These are phyloP conservation scores for Corynascus novoguineensis DNA, from an alignment of 495 filamentous ascomycete genomes.

Conservation along the genomic window DNA sequence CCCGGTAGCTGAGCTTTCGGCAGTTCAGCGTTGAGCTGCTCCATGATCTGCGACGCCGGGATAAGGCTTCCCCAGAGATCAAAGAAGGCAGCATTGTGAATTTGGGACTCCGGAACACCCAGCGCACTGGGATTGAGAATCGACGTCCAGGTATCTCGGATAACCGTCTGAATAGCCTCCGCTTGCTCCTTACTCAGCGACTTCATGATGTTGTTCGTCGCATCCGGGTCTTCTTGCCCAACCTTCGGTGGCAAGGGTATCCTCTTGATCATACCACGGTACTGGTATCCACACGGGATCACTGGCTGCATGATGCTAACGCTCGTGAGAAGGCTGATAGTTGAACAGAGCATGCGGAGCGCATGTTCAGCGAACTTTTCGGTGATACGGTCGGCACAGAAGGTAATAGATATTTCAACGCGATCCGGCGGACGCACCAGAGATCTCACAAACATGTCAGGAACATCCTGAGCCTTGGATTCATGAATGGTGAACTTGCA, in stretches of 20 bases:
- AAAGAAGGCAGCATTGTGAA: slow-evolving; percentile 44
- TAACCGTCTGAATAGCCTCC: slow-evolving; percentile 31
- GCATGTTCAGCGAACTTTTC: slow-evolving; percentile 37
- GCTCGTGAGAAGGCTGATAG: slow-evolving; percentile 37
- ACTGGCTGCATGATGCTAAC: slow-evolving; percentile 39
- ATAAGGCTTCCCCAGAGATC: slow-evolving; percentile 46
- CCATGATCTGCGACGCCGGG: slow-evolving; percentile 41
- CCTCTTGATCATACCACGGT: slow-evolving; percentile 29
- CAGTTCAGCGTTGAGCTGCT: slow-evolving; percentile 39
- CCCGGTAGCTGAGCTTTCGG: slow-evolving; percentile 20
- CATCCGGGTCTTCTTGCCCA: slow-evolving; percentile 13
- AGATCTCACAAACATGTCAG: slow-evolving; percentile 40
- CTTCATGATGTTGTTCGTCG: slow-evolving; percentile 10
- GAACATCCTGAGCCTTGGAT: slow-evolving; percentile 34
- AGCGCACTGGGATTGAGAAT: slow-evolving; percentile 38
- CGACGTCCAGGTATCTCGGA: slow-evolving; percentile 37
- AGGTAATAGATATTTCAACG: slow-evolving; percentile 37
- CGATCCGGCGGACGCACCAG: slow-evolving; percentile 26
- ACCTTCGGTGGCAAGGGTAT: slow-evolving; percentile 34
- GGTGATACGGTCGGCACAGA: slow-evolving; percentile 38
- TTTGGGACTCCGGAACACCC: slow-evolving; percentile 36
- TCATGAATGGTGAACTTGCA: slow-evolving; percentile 38
- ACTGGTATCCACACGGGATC: slow-evolving; percentile 33
- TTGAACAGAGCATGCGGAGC: slow-evolving; percentile 39
- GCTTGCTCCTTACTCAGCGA: slow-evolving; percentile 26